phyloP scores from a whole-genome alignment of 1,284 basidiomycete species.

The Polyporus tsugae region DNA sequence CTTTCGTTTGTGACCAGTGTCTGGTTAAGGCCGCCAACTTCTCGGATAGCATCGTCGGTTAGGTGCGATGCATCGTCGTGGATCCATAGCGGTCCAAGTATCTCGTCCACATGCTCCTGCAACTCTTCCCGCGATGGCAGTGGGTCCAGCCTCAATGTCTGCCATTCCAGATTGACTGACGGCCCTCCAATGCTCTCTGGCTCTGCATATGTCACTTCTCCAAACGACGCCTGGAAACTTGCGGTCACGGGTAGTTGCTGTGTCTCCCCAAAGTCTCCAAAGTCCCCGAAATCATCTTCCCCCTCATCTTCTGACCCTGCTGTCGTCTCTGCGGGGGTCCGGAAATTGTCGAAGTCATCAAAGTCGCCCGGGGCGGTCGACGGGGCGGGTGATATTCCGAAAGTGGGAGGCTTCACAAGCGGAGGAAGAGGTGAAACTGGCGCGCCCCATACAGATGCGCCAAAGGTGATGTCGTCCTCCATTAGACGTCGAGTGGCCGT shows the following conservation, averaged over 20 bases:
- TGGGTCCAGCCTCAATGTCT: constrained; percentile 71
- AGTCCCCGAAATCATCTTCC: constrained; percentile 80
- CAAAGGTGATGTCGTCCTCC: constrained; percentile 78
- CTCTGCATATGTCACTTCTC: constrained; percentile 40
- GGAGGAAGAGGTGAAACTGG: constrained; percentile 41
- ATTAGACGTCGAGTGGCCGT: constrained; percentile 43
- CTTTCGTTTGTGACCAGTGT: constrained; percentile 78
- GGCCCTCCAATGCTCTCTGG: constrained; percentile 49
- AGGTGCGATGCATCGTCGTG: constrained; percentile 57
- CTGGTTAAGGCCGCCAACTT: constrained; percentile 82
- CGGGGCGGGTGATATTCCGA: constrained; percentile 39
- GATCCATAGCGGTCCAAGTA: constrained; percentile 74
- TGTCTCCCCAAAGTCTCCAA: constrained; percentile 85
- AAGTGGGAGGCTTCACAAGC: constrained; percentile 37
- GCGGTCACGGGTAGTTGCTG: constrained; percentile 44
- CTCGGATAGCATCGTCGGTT: constrained; percentile 78
- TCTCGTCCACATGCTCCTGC: constrained; percentile 66
- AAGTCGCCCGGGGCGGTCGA: constrained; percentile 57
- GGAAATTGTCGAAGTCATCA: constrained; percentile 76
- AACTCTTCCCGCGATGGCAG: constrained; percentile 66
- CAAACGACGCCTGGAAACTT: constrained; percentile 42
- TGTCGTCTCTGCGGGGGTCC: constrained; percentile 57
- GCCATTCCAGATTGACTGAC: constrained; percentile 58
- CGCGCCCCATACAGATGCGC: constrained; percentile 75
- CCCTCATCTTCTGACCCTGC: constrained; percentile 48